Evolutionary conservation across 2,329 filamentous ascomycete species (phyloP).

Genomic region (Pseudocercospora macadamiae): DNA sequence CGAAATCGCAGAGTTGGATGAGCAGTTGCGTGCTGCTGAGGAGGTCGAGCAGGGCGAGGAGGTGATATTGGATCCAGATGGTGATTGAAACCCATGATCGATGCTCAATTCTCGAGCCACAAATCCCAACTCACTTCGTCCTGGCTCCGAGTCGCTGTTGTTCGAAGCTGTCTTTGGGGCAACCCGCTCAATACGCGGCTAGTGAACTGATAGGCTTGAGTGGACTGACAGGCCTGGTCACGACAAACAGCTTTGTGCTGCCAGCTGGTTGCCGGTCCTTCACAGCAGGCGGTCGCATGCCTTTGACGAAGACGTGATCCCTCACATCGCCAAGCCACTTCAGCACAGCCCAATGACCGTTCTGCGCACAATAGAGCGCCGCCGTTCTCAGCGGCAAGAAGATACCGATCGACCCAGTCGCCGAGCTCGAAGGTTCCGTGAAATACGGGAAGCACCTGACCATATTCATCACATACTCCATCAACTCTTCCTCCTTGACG

Average conservation of each 20-base stretch:
- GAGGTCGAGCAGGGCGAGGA: constrained; percentile 26
- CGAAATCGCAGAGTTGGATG: constrained; percentile 32
- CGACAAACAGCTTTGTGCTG: not conserved
- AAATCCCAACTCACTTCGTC: too few species aligned
- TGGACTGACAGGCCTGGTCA: constrained; percentile 6
- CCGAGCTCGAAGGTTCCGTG: constrained; percentile 33
- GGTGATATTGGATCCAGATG: constrained; percentile 35
- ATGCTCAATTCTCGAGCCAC: too few species aligned
- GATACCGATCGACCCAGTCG: constrained; percentile 34
- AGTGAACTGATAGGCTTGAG: too few species aligned
- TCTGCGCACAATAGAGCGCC: constrained; percentile 33
- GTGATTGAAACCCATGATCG: constrained; percentile 29
- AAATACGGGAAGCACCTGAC: constrained; percentile 35
- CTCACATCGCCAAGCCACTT: constrained; percentile 32
- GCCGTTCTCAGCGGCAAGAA: constrained; percentile 36
- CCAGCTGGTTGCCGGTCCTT: constrained; percentile 9
- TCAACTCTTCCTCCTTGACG: constrained; percentile 32
- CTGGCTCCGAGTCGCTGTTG: too few species aligned
- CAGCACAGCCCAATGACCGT: constrained; percentile 30
- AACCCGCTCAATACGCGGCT: too few species aligned
- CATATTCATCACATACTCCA: constrained; percentile 31
- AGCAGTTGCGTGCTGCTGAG: constrained; percentile 24
- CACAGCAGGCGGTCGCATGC: constrained; percentile 31
- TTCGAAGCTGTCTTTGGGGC: too few species aligned
- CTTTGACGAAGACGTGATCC: constrained; percentile 31